Percentiles rank a stretch among this genome's conserved stretches.
phyloP scores from a whole-genome alignment of 164 flowering plant species.

The Aristolochia fimbriata region DNA sequence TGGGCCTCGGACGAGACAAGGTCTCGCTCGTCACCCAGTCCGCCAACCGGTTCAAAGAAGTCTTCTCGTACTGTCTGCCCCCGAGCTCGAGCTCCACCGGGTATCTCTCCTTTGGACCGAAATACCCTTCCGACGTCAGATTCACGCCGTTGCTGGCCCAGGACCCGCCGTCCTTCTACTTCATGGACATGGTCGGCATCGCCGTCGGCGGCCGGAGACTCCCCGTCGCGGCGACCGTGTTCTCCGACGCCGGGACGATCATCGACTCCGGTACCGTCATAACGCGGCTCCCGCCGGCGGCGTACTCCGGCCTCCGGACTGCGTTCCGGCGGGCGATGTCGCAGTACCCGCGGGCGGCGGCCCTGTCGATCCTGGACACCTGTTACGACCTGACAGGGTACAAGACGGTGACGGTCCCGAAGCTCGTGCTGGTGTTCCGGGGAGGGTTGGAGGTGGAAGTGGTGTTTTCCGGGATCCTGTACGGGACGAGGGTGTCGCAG shows the following conservation, averaged over 20 bases:
- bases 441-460: slow-evolving; percentile 17
- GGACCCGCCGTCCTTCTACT: slow-evolving; percentile 22
- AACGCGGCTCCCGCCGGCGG: slow-evolving; percentile 37
- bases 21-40: slow-evolving; percentile 39
- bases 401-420: slow-evolving; percentile 12
- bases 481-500: neutral
- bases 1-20: slow-evolving; percentile 40
- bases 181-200: slow-evolving; percentile 19
- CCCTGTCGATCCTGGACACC: slow-evolving; percentile 46
- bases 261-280: slow-evolving; percentile 64
- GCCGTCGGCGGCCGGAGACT: slow-evolving; percentile 22
- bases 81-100: slow-evolving; percentile 28
- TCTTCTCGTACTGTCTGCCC: slow-evolving; percentile 53
- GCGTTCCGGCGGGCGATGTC: slow-evolving; percentile 36
- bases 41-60: slow-evolving; percentile 21
- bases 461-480: slow-evolving; percentile 18
- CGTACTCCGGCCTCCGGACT: slow-evolving; percentile 28
- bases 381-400: slow-evolving; percentile 40
- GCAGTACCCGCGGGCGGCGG: slow-evolving; percentile 24
- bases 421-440: slow-evolving; percentile 14
- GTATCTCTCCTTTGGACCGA: slow-evolving; percentile 20
- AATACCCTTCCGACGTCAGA: neutral
- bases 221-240: slow-evolving; percentile 12
- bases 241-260: slow-evolving; percentile 19
- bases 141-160: slow-evolving; percentile 17